Evolutionary conservation across 2,329 filamentous ascomycete species (phyloP), one percentile per base, ranked within the genome.

Genomic region (Aspergillus sp.): DNA sequence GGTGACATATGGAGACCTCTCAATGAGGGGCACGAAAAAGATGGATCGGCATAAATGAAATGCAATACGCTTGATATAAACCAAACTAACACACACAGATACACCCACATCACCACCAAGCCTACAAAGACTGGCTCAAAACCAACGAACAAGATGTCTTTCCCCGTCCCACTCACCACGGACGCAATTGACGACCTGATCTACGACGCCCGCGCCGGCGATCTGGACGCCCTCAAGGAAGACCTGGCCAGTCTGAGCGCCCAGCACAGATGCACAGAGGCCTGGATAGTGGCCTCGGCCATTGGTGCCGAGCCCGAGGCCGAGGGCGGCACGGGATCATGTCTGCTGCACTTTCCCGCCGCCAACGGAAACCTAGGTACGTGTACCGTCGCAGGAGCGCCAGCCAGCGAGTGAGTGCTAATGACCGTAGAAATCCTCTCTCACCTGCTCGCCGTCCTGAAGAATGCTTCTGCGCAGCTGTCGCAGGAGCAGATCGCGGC

Each of bases 111-210:
- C 22, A 33, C 40, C 16, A 17, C 13, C n/a, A 33, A 13, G 13
- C 10, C 13, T 16, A 10, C 13, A 35, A 17, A 24, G 9, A 1
- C 11, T 14, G 14, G 14, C 8, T 6, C 22, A 48, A 47, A 17
- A 33, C 30, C 4, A 20, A 53, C 30, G 40, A 22, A 49, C 30
- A 59, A 51, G 45, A 59, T 63, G 54, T 49, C 64, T 8, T 60
- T 60, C 48, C 65, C 65, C 45, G 48, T 71, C 51, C 56, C 62
- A 24, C 76, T 93, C 45, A 82, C 82, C 46, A 85, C 88, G 68
- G 92, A 96, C 49, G 84, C 91, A 71, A 87, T 95, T 64, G 92
- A 96, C 70, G 93, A 97, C 73, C 82, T 97, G 59, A 83, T 97
- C 60, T 96, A 96, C 76, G 85, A 90, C 61, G 83, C 91, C 2